These are phyloP conservation scores for Manihot esculenta DNA, from an alignment of 441 rosid species.

Conservation along the genomic window DNA sequence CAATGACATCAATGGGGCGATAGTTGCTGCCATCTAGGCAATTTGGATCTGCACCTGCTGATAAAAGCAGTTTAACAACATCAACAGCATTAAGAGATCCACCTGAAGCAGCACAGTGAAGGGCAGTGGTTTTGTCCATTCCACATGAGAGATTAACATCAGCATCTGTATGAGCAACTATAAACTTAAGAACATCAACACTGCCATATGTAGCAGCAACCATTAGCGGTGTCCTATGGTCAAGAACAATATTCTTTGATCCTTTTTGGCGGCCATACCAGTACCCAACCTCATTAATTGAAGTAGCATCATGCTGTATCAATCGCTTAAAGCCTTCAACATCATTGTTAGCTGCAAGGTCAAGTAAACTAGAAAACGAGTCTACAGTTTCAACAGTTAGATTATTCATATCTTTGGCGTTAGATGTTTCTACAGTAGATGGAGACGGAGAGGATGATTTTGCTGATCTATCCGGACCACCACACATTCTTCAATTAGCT, in stretches of 20 bases:
- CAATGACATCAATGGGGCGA: constrained; percentile 63
- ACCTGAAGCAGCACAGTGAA: constrained; percentile 80
- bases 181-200: constrained; percentile 38
- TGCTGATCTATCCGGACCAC: constrained; percentile 28
- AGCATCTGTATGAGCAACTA: constrained; percentile 25
- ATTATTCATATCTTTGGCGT: constrained; percentile 30
- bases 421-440: constrained; percentile 12
- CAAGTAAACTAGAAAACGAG: constrained; percentile 46
- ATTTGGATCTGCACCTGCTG: constrained; percentile 62
- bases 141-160: constrained; percentile 54
- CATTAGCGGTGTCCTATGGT: constrained; percentile 69
- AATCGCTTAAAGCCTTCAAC: constrained; percentile 35
- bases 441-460: constrained; percentile 21
- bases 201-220: constrained; percentile 72
- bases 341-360: constrained; percentile 52
- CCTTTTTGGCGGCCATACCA: constrained; percentile 48
- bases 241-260: constrained; percentile 51
- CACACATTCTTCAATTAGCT: constrained; percentile 32
- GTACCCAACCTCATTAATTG: constrained; percentile 35
- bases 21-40: constrained; percentile 49
- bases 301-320: constrained; percentile 27
- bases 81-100: constrained; percentile 51
- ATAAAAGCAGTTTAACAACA: constrained; percentile 54
- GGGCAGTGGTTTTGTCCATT: constrained; percentile 62
- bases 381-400: constrained; percentile 31